Evolutionary conservation across 2,329 filamentous ascomycete species (phyloP), one percentile per base, ranked within the genome.

Genomic region (Diplodia corticola): DNA sequence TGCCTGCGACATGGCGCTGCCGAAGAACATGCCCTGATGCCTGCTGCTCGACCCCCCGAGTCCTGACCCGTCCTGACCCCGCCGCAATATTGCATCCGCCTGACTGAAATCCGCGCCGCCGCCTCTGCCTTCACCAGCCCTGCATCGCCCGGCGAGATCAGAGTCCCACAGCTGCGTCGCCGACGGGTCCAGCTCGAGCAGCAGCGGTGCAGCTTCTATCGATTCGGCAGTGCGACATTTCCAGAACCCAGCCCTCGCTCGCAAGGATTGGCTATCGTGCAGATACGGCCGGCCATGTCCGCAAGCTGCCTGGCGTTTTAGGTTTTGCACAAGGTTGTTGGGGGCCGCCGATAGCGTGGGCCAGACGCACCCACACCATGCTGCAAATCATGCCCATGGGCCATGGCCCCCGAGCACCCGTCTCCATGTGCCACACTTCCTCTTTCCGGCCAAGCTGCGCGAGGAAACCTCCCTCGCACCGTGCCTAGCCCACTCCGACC

Each of bases 241-340:
- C 57, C 44, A 61, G 57, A 61, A 24, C 44, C 4, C 24, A 40
- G 54, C 3, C 54, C n/a, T 17, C 46, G 22, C 28, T n/a, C n/a
- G 28, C 40, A 48, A 30, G 57, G 57, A 50, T 49, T 46, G 57
- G 57, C 57, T 61, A 61, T 50, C 57, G 24, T 61, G 57, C 57
- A 61, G 57, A 61, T 61, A 61, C 57, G 57, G 57, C 28, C 44
- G 57, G 57, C 57, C 26, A 49, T 61, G 40, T 50, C 57, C 57
- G 57, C 57, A 33, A 49, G 44, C 57, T 61, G 57, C 37, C 44
- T 60, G 40, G 57, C 22, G 57, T 61, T 61, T 61, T 61, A 61
- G 57, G 40, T 61, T 49, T 61, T 61, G 48, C 48, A 35, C 57
- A 61, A 49, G 57, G 40, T 49, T 49, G 26, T 49, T 49, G 57